Base-by-base conservation (phyloP, 768 basidiomycete genomes). In the Inosperma sp. region DNA sequence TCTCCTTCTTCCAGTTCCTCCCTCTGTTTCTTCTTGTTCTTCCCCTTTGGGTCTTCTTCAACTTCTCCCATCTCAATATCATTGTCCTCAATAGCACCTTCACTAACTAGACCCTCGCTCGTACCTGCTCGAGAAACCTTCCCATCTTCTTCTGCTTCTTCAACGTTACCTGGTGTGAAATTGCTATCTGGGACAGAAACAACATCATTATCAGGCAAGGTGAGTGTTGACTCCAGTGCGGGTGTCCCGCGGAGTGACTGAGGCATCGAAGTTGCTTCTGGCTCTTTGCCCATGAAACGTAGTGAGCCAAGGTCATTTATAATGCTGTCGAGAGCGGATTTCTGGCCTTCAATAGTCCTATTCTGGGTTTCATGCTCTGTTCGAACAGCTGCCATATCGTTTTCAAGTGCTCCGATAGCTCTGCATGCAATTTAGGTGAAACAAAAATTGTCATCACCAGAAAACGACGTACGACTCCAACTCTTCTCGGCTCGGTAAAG, bases 11-110 rank as follows among this genome's bases (percentile, higher is more conserved):
- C 89, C 54, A 89, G 67, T 43, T 92, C 89, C 59, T 91, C 88
- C 47, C 78, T 71, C 33, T 62, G 48, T 55, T 79, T 84, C 65
- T 73, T 81, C 65, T 80, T 83, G 22, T 63, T 66, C 57, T 80
- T 77, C 33, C 65, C 65, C 53, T 74, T 80, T 3, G 80, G 79
- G 47, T 80, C 79, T 61, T 92, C 89, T 53, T 87, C 83, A 3
- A 92, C 79, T 62, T 92, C 89, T n/a, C 89, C 89, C 89, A 92
- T 92, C 66, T 92, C 89, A 55, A 92, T 90, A 55, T 92, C 88
- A 56, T 87, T 78, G 23, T 81, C 65, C 56, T 66, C 72, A 39
- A 73, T 71, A 30, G 67, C 62, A 31, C 59, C 69, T 62, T 76
- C 68, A 30, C 69, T 64, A 63, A 62, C 49, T 46, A 58, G 37